phyloP scores from a whole-genome alignment of 441 rosid species.

The Populus hybrid region DNA sequence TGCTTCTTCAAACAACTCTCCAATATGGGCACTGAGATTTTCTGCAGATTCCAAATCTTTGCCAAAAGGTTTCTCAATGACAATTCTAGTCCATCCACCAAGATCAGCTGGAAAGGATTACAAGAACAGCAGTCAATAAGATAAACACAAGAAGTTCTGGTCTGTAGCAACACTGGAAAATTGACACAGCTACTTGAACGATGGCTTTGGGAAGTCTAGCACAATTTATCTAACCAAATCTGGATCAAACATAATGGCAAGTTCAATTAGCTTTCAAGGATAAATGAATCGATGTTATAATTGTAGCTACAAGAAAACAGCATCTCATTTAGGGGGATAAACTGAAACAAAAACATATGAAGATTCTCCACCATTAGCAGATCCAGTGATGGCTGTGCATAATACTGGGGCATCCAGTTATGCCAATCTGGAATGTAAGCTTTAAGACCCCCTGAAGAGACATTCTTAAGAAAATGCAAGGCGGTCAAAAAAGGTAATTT shows the following conservation, averaged over 20 bases:
- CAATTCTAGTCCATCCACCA: conserved; percentile 97
- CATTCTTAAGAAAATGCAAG: not conserved
- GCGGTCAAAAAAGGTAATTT: not conserved
- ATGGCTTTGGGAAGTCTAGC: not conserved
- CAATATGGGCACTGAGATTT: conserved; percentile 81
- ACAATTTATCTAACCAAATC: not conserved
- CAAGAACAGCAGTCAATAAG: not conserved
- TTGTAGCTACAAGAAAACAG: not conserved
- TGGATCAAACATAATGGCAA: not conserved
- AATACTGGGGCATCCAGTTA: not conserved
- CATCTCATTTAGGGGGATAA: not conserved
- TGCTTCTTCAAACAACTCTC: conserved; percentile 80
- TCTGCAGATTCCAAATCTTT: conserved; percentile 89
- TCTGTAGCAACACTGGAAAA: not conserved
- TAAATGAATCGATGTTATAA: not conserved
- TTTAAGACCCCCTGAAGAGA: not conserved
- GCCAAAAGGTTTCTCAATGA: conserved; percentile 98
- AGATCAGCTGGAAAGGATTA: conserved; percentile 55
- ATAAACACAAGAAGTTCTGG: not conserved
- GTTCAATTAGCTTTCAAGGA: not conserved
- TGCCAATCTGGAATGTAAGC: not conserved
- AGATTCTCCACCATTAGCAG: not conserved
- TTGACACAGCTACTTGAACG: not conserved
- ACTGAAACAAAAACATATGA: conserved; percentile 2
- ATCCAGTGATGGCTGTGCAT: not conserved